Percentiles rank a stretch among this genome's conserved stretches.
Evolutionary conservation across 2,329 filamentous ascomycete species (phyloP).

Genomic region (Aspergillus clavatus): DNA sequence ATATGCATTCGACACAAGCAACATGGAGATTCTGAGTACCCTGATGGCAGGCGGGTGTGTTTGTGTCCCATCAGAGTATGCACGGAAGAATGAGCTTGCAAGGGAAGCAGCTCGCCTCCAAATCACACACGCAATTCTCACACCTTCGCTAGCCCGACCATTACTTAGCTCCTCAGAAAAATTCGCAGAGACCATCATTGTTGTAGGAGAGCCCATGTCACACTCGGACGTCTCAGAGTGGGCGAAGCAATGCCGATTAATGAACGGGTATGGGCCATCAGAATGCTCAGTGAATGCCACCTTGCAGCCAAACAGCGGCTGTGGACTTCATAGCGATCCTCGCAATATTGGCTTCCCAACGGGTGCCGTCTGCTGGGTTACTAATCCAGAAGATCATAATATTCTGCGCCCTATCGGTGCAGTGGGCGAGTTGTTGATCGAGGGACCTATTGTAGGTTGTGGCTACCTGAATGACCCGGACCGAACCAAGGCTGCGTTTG

Average conservation of each 20-base stretch:
- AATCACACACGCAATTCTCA: slow-evolving; percentile 47
- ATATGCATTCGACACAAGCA: slow-evolving; percentile 43
- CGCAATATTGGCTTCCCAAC: slow-evolving; percentile 12
- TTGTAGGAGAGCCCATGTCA: slow-evolving; percentile 32
- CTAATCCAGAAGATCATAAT: slow-evolving; percentile 22
- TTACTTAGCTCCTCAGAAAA: slow-evolving; percentile 22
- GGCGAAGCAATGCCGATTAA: slow-evolving; percentile 20
- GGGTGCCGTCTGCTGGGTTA: slow-evolving; percentile 21
- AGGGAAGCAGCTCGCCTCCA: slow-evolving; percentile 31
- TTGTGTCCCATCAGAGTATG: slow-evolving; percentile 40
- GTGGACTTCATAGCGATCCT: neutral
- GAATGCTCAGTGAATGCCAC: slow-evolving; percentile 13
- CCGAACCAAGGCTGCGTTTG: neutral
- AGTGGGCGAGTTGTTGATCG: slow-evolving; percentile 68
- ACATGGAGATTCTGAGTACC: slow-evolving; percentile 33
- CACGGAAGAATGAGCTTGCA: slow-evolving; percentile 40
- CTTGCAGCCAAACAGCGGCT: neutral
- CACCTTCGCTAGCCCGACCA: slow-evolving; percentile 46
- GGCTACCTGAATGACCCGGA: neutral
- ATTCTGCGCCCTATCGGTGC: slow-evolving; percentile 55
- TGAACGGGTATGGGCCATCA: slow-evolving; percentile 17
- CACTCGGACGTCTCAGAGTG: slow-evolving; percentile 28
- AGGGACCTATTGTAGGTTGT: slow-evolving; percentile 56
- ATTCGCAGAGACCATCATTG: slow-evolving; percentile 25
- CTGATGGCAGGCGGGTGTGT: slow-evolving; percentile 39